Evolutionary conservation across 306 rosid species (phyloP), one percentile per base, ranked within the genome.

Genomic region (Albizia julibrissin): DNA sequence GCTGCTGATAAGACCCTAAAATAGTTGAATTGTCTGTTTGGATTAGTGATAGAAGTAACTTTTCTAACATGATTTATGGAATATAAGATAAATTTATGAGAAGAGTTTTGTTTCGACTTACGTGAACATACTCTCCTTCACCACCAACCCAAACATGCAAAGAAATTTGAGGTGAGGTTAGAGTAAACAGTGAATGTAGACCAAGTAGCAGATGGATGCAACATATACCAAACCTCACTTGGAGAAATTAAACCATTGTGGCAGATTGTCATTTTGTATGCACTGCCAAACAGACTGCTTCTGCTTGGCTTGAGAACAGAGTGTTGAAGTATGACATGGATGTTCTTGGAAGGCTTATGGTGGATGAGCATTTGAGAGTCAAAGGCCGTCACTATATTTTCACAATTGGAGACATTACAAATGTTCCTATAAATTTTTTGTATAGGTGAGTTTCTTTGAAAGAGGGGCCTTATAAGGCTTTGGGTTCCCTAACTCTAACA

Each of bases 381-480:
- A 82, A 78, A 56, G 91, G 97, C 3, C 85, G 88, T 54, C 37
- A 14, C 46, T 88, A 92, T 84, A 61, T 90, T 52, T 94, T 90
- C 74, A 97, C 97, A 31, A 81, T 91, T 27, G 97, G 97, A 79
- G 97, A 94, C 84, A 92, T 92, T 70, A 89, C 97, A 77, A 86
- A 92, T 74, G 66, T 94, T 85, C 86, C 74, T 11, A 97, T 94
- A 84, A 92, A 91, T 73, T 71, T 37, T 0, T 8, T 37, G 40
- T 37, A 6, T 1, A 6, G 40, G 40, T 37, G 8, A 1, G 40
- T 37, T 37, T 37, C 1, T 0, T 37, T 0, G 8, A 37, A 37
- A 37, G 8, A 37, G 40, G 8, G 8, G 8, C 40, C 31, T 29
- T 29, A 29, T 29, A 29, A 29, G 31, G 31, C 1, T 3, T 6